Percentiles rank a stretch among this genome's conserved stretches.
These are phyloP conservation scores for Aspergillus floridensis DNA, from an alignment of 2,329 filamentous ascomycete species.

Conservation along the genomic window DNA sequence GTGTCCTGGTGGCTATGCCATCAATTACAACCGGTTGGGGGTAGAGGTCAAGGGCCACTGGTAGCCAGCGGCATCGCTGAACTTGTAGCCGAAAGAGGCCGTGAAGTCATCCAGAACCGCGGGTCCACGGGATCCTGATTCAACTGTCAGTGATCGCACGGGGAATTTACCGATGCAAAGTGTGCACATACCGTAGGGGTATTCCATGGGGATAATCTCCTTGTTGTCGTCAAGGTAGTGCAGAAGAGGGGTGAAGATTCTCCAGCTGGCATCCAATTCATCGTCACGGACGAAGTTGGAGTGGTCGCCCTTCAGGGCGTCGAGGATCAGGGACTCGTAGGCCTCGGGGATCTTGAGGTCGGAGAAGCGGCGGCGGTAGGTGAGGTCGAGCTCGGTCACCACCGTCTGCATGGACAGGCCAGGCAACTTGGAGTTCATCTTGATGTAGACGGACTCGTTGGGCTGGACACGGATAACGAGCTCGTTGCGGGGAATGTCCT, in stretches of 20 bases:
- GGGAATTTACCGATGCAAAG: background rate
- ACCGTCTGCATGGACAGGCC: conserved; percentile 99
- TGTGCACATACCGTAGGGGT: conserved; percentile 80
- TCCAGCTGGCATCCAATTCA: conserved; percentile 96
- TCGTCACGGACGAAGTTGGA: conserved; percentile 98
- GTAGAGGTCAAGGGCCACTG: conserved; percentile 83
- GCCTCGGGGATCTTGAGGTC: conserved; percentile 99
- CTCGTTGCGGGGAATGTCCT: conserved; percentile 98
- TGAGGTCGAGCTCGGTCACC: conserved; percentile 95
- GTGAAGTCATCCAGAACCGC: conserved; percentile 98
- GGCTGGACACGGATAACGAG: conserved; percentile 98
- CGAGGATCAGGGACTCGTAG: conserved; percentile 95
- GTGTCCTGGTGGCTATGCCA: background rate
- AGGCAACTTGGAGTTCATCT: conserved; percentile 99
- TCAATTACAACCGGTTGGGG: conserved; percentile 74
- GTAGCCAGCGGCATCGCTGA: conserved; percentile 93
- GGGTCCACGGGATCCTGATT: conserved; percentile 85
- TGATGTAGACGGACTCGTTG: conserved; percentile 99
- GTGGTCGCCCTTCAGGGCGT: conserved; percentile 97
- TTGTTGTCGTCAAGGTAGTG: conserved; percentile 99
- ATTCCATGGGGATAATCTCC: conserved; percentile 99
- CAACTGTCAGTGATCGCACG: conserved; percentile 7
- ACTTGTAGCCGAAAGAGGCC: conserved; percentile 97
- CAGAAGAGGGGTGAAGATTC: conserved; percentile 94
- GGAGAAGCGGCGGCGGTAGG: conserved; percentile 96